Evolutionary conservation across 1,284 basidiomycete species (phyloP).

Genomic region (Moesziomyces globuligerus): DNA sequence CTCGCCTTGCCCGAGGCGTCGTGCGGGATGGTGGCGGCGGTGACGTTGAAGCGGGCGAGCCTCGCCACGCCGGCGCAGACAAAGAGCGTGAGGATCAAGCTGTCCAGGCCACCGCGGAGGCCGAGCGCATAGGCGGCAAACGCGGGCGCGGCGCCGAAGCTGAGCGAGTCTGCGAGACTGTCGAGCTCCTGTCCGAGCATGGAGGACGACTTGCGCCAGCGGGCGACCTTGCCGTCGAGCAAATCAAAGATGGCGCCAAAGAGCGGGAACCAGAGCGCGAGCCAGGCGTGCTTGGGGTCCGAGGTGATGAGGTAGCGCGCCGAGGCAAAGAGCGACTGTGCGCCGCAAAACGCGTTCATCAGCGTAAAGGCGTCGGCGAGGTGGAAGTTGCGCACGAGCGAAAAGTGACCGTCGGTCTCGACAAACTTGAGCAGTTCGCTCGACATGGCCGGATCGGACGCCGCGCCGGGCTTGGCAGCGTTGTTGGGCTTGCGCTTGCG

Average conservation of each 20-base stretch:
- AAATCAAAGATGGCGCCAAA: conserved; percentile 98
- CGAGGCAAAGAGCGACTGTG: conserved; percentile 92
- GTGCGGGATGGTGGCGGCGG: conserved; percentile 92
- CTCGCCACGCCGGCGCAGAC: conserved; percentile 96
- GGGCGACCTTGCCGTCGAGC: conserved; percentile 94
- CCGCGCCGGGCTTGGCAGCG: neutral
- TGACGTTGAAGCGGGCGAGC: conserved; percentile 97
- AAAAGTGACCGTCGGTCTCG: conserved; percentile 66
- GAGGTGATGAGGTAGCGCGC: conserved; percentile 85
- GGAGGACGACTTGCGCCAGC: conserved; percentile 93
- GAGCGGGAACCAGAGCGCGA: conserved; percentile 86
- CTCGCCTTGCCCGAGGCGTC: conserved; percentile 85
- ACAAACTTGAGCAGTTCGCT: conserved; percentile 60
- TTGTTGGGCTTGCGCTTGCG: conserved; percentile 34
- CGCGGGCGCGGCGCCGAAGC: conserved; percentile 95
- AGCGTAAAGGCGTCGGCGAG: conserved; percentile 98
- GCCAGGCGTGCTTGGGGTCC: conserved; percentile 73
- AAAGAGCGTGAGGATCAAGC: conserved; percentile 84
- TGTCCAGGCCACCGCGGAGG: conserved; percentile 87
- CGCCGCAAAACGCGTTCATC: conserved; percentile 98
- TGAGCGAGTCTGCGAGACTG: conserved; percentile 95
- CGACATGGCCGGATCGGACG: conserved; percentile 6
- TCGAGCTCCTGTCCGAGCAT: conserved; percentile 99
- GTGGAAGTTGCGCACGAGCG: conserved; percentile 82
- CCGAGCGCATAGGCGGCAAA: conserved; percentile 91